Evolutionary conservation across 768 basidiomycete genomes (phyloP).

Genomic region (Rubroboletus pulcherrimus): DNA sequence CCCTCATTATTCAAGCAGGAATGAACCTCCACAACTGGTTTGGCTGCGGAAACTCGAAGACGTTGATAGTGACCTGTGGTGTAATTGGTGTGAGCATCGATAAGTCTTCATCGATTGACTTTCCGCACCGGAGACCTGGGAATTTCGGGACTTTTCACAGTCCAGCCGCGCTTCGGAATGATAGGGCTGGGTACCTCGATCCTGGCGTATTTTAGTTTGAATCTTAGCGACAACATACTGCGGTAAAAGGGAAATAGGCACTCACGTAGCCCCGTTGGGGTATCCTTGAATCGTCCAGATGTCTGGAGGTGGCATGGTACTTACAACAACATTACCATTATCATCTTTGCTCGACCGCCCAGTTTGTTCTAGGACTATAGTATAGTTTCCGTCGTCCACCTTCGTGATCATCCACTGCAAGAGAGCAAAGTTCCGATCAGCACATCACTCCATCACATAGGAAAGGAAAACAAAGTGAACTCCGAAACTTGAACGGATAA

Average conservation of each 20-base stretch:
- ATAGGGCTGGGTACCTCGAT: background rate
- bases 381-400: background rate
- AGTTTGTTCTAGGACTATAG: background rate
- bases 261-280: background rate
- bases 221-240: background rate
- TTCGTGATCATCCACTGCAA: background rate
- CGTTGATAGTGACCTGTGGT: background rate
- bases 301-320: background rate
- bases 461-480: background rate
- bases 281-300: background rate
- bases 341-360: background rate
- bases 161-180: background rate
- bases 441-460: background rate
- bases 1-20: fast-evolving
- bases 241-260: too few species aligned
- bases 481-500: background rate
- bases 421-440: background rate
- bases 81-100: conserved; percentile 1
- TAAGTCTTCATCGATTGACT: background rate
- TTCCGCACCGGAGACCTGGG: background rate
- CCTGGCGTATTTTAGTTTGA: background rate
- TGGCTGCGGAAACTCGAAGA: too few species aligned
- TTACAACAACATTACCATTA: background rate
- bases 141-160: background rate
- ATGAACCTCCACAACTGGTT: background rate